phyloP scores from a whole-genome alignment of 176 grass and related monocot species.

The Dactylis glomerata region DNA sequence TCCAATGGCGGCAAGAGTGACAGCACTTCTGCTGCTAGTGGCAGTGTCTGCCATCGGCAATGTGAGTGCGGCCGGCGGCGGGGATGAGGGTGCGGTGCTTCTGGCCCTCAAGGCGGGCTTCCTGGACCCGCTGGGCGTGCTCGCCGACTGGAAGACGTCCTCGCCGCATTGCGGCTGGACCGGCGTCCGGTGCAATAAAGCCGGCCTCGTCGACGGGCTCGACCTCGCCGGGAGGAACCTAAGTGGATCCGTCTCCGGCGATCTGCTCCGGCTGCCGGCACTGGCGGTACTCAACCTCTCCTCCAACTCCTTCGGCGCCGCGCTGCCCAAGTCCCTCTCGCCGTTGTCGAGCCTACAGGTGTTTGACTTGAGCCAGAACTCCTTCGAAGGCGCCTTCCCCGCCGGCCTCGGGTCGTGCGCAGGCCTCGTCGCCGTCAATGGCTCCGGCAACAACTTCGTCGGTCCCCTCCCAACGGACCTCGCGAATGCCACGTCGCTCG shows the following conservation, averaged over 20 bases:
- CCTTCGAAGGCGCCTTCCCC: conserved; percentile 70
- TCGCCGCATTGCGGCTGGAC: conserved; percentile 71
- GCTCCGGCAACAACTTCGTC: conserved; percentile 81
- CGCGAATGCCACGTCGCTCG: conserved; percentile 59
- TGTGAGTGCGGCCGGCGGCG: conserved; percentile 10
- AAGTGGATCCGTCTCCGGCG: conserved; percentile 55
- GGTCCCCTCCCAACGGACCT: conserved; percentile 66
- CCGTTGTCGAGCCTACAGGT: conserved; percentile 46
- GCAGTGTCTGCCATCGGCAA: conserved; percentile 4
- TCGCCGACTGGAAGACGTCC: conserved; percentile 47
- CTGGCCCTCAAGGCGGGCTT: conserved; percentile 69
- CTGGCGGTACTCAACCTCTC: conserved; percentile 69
- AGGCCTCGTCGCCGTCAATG: conserved; percentile 52
- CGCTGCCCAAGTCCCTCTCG: conserved; percentile 61
- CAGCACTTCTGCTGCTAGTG: conserved; percentile 9
- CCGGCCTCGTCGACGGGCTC: conserved; percentile 45
- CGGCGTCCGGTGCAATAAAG: conserved; percentile 57
- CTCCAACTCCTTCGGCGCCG: conserved; percentile 63
- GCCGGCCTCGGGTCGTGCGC: conserved; percentile 63
- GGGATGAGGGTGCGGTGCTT: conserved; percentile 52
- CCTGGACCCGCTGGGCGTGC: conserved; percentile 50
- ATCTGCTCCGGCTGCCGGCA: conserved; percentile 48
- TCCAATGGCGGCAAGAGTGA: conserved; percentile 32
- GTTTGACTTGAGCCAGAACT: conserved; percentile 83
- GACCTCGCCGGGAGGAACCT: conserved; percentile 77